A percentile compares a stretch with the other conserved stretches of the same genome.
Conservation (phyloP, 495 filamentous ascomycete genomes). For the Penicillium goetzii region DNA sequence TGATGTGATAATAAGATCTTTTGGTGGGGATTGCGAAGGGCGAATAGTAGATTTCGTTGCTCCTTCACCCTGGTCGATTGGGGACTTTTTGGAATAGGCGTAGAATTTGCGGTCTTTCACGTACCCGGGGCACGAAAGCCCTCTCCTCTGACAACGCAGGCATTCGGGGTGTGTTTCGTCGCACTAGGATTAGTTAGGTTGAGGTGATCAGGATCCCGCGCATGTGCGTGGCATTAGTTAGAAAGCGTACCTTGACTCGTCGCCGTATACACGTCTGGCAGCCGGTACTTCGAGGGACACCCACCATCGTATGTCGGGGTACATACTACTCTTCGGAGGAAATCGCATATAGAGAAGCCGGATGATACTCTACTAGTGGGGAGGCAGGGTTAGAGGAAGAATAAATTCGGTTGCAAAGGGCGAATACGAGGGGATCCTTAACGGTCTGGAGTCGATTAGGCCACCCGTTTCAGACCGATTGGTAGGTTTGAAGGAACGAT, state of each 20-base stretch:
- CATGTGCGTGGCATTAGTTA: background rate
- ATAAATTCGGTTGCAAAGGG: conserved; percentile 2
- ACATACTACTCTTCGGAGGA: background rate
- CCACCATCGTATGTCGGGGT: conserved; percentile 8
- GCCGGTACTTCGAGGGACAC: conserved; percentile 14
- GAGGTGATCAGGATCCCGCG: background rate
- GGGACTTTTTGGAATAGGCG: background rate
- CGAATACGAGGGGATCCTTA: background rate
- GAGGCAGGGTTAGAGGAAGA: background rate
- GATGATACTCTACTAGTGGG: background rate
- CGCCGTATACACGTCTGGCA: conserved; percentile 9
- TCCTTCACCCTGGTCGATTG: background rate
- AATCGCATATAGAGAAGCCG: background rate
- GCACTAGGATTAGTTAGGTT: conserved; percentile 7
- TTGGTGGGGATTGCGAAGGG: background rate
- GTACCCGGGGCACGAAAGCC: conserved; percentile 39
- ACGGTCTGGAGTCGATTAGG: background rate
- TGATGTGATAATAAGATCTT: background rate
- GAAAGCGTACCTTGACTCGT: conserved; percentile 6
- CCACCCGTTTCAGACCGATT: background rate
- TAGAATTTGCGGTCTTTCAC: conserved; percentile 29
- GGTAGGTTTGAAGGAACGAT: background rate
- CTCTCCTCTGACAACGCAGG: conserved; percentile 33
- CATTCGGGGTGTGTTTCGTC: conserved; percentile 34
- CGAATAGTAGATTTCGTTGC: background rate